These are phyloP conservation scores for Penicillium robsamsonii DNA, from an alignment of 495 filamentous ascomycete species.

Conservation along the genomic window DNA sequence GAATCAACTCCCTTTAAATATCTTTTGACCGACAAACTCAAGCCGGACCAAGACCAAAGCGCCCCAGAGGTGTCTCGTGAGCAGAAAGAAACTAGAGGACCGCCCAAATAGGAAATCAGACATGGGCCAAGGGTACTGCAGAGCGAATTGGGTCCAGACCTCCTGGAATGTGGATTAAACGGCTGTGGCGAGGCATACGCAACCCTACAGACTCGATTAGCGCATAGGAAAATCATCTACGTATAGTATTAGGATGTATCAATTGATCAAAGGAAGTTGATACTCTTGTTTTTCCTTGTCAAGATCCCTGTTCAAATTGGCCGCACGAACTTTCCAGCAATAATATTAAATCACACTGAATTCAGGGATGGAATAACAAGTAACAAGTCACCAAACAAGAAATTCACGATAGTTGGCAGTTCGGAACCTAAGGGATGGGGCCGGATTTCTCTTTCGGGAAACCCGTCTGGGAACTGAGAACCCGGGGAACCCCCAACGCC, in stretches of 20 bases:
- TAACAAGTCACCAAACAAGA: slow-evolving; percentile 2
- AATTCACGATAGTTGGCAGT: slow-evolving; percentile 4
- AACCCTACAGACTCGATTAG: neutral
- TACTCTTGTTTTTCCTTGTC: neutral
- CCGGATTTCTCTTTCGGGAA: slow-evolving; percentile 11
- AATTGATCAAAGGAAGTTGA: neutral
- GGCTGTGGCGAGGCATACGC: slow-evolving; percentile 5
- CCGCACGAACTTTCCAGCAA: neutral
- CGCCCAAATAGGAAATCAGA: slow-evolving; percentile 10
- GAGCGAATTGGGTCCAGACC: slow-evolving; percentile 6
- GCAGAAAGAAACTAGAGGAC: slow-evolving; percentile 5
- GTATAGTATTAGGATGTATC: neutral
- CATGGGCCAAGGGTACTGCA: neutral
- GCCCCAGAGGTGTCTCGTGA: slow-evolving; percentile 11
- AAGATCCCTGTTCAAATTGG: neutral
- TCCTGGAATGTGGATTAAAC: slow-evolving; percentile 5
- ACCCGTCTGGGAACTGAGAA: slow-evolving; percentile 6
- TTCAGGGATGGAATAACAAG: neutral
- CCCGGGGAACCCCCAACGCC: slow-evolving; percentile 9
- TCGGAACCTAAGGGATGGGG: neutral
- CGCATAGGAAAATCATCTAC: neutral
- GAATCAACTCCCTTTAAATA: slow-evolving; percentile 11
- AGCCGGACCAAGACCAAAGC: neutral
- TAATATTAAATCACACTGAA: neutral
- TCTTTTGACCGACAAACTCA: neutral